A percentile compares a stretch with the other conserved stretches of the same genome.
phyloP scores from a whole-genome alignment of 371 early-diverging fungal species.

The Rhizopus microsporus region DNA sequence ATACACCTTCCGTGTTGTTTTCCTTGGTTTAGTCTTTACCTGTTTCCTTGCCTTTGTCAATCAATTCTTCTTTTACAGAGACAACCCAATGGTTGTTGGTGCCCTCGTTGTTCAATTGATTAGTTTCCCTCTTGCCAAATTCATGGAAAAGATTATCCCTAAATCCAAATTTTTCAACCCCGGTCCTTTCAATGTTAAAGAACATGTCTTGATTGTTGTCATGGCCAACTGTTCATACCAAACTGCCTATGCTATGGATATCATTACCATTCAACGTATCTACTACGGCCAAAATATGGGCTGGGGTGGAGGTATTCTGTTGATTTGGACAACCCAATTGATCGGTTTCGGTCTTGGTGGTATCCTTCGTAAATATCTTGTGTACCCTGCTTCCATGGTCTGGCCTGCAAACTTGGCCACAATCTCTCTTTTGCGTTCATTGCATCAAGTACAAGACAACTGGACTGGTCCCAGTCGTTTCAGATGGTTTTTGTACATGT shows the following conservation, averaged over 20 bases:
- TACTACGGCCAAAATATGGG: slow-evolving; percentile 65
- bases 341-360: slow-evolving; percentile 88
- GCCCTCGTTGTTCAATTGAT: slow-evolving; percentile 63
- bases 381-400: slow-evolving; percentile 84
- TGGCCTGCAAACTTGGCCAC: slow-evolving; percentile 80
- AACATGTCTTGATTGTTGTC: slow-evolving; percentile 78
- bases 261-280: slow-evolving; percentile 67
- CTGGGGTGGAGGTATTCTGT: slow-evolving; percentile 56
- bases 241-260: slow-evolving; percentile 77
- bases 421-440: slow-evolving; percentile 73
- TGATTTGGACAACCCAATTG: slow-evolving; percentile 72
- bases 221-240: slow-evolving; percentile 57
- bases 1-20: slow-evolving; percentile 76
- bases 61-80: slow-evolving; percentile 78
- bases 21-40: slow-evolving; percentile 66
- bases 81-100: slow-evolving; percentile 49
- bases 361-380: slow-evolving; percentile 70
- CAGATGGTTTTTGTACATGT: slow-evolving; percentile 64
- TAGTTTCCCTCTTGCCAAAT: slow-evolving; percentile 64
- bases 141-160: slow-evolving; percentile 63
- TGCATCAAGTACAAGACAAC: slow-evolving; percentile 59
- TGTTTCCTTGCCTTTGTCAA: slow-evolving; percentile 66
- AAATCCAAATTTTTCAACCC: slow-evolving; percentile 67
- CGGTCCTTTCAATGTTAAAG: slow-evolving; percentile 86
- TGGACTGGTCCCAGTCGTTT: slow-evolving; percentile 55